Conservation (phyloP, 108 stramenopile species). For the Discostella pseudostelligera region DNA sequence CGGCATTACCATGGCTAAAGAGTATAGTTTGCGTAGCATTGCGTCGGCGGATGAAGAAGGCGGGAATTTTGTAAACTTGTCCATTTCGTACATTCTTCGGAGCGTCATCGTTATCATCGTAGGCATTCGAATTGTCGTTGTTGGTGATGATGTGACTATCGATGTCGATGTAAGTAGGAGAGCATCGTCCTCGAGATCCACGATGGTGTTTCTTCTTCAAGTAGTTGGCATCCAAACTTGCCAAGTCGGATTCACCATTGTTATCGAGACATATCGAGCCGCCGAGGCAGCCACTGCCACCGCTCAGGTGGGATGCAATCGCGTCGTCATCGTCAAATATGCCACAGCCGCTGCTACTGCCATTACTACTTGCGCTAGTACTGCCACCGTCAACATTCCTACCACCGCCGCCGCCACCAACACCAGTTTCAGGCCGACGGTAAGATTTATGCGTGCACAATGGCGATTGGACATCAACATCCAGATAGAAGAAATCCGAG, state of each 20-base stretch:
- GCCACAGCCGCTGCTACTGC: neutral
- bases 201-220: neutral
- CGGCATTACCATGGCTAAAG: constrained; percentile 76
- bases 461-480: constrained; percentile 32
- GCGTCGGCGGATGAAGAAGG: constrained; percentile 48
- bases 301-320: too few species aligned
- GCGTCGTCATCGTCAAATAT: too few species aligned
- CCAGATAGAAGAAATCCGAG: constrained; percentile 43
- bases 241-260: constrained; percentile 9
- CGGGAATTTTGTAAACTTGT: constrained; percentile 35
- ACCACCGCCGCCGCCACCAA: too few species aligned
- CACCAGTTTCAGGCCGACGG: neutral
- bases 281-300: constrained; percentile 53
- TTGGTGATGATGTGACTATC: neutral
- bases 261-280: neutral
- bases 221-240: constrained; percentile 6
- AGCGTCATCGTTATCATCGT: neutral
- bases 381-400: too few species aligned
- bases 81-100: constrained; percentile 14
- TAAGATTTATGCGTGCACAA: constrained; percentile 10
- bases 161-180: too few species aligned
- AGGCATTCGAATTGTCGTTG: neutral
- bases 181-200: neutral
- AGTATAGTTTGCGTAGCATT: constrained; percentile 55
- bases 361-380: neutral